These are phyloP conservation scores for Maudiozyma humilis DNA, from an alignment of 1,139 yeast genomes.

Conservation along the genomic window DNA sequence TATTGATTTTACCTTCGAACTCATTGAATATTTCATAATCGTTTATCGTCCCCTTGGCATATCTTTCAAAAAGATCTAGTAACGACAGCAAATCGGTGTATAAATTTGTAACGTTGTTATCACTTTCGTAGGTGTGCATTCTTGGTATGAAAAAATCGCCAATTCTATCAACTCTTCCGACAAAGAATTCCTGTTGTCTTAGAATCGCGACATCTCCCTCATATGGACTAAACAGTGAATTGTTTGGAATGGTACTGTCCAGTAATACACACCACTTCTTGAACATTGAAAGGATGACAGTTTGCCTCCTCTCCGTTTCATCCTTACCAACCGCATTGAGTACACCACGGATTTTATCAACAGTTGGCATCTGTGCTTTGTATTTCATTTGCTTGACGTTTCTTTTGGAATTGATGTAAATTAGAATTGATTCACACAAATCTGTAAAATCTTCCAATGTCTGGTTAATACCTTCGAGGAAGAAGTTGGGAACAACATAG, in stretches of 20 bases:
- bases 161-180: slow-evolving; percentile 25
- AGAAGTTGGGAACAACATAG: slow-evolving; percentile 19
- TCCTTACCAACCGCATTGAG: slow-evolving; percentile 10
- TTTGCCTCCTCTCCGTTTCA: slow-evolving; percentile 9
- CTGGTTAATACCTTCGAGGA: slow-evolving; percentile 19
- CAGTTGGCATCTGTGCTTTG: slow-evolving; percentile 14
- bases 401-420: slow-evolving; percentile 5
- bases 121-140: slow-evolving; percentile 16
- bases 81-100: slow-evolving; percentile 18
- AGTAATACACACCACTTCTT: slow-evolving; percentile 24
- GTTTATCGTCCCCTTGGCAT: slow-evolving; percentile 16
- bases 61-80: slow-evolving; percentile 16
- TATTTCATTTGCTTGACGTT: slow-evolving; percentile 5
- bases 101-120: slow-evolving; percentile 3
- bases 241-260: slow-evolving; percentile 21
- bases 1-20: slow-evolving; percentile 17
- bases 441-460: slow-evolving; percentile 12
- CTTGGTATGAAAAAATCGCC: slow-evolving; percentile 31
- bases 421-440: slow-evolving; percentile 3
- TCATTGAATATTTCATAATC: slow-evolving; percentile 15
- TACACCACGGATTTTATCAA: slow-evolving; percentile 17
- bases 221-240: slow-evolving; percentile 26
- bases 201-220: slow-evolving; percentile 23
- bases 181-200: slow-evolving; percentile 26
- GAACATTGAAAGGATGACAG: slow-evolving; percentile 15